Evolutionary conservation across 2,329 filamentous ascomycete genomes (phyloP).

Genomic region (Arthroderma sp.): DNA sequence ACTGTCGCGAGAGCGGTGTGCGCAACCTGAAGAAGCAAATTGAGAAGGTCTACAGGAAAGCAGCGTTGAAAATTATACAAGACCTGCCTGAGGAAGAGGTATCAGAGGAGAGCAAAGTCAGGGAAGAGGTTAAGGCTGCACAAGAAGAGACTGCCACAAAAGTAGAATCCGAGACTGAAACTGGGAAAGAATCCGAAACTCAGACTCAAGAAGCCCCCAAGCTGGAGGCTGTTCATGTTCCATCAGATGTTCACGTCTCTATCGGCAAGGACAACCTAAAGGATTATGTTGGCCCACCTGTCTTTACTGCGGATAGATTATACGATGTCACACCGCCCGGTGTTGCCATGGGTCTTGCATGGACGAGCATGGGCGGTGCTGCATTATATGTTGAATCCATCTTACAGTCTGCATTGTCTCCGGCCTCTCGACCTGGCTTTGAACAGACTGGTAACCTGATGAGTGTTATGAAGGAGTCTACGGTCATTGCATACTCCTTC

Average conservation of each 20-base stretch:
- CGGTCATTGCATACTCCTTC: constrained; percentile 88
- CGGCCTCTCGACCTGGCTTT: constrained; percentile 62
- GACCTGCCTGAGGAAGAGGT: constrained; percentile 14
- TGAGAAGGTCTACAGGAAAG: constrained; percentile 96
- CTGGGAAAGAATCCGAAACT: not conserved
- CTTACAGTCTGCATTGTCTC: constrained; percentile 66
- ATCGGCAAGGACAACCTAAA: constrained; percentile 86
- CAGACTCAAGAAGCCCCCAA: not conserved
- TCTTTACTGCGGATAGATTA: constrained; percentile 89
- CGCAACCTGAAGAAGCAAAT: constrained; percentile 99
- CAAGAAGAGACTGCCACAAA: constrained; percentile 48
- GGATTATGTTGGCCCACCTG: constrained; percentile 89
- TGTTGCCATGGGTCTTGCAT: constrained; percentile 94
- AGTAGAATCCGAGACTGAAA: not conserved
- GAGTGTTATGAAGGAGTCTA: constrained; percentile 96
- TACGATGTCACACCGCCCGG: constrained; percentile 90
- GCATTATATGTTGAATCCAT: constrained; percentile 97
- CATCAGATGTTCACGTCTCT: constrained; percentile 70
- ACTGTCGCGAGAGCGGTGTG: constrained; percentile 93
- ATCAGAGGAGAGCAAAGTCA: constrained; percentile 55
- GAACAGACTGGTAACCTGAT: constrained; percentile 93
- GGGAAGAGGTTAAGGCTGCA: constrained; percentile 72
- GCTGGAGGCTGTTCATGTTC: constrained; percentile 57
- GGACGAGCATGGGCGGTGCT: constrained; percentile 93
- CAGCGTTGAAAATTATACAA: constrained; percentile 90